phyloP scores from a whole-genome alignment of 225 moss, liverwort and hornwort genomes.

The Antitrichia curtipendula region DNA sequence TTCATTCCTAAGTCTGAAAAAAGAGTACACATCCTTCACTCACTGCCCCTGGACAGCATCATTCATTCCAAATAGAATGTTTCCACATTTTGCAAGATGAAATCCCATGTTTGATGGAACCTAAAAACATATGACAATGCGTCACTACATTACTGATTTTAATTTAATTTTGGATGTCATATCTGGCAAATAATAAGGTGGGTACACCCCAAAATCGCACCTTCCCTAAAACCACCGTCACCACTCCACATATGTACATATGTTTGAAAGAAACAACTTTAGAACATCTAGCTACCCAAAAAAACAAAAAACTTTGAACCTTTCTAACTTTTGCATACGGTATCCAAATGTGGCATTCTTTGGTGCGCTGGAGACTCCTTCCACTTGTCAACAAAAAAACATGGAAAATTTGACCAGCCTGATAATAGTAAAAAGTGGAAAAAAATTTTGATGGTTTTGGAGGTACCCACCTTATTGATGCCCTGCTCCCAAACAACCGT shows the following conservation, averaged over 20 bases:
- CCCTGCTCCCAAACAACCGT: neutral
- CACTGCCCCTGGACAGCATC: rapidly evolving
- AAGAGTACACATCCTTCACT: neutral
- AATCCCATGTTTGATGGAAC: neutral
- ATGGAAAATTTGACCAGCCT: too few species aligned
- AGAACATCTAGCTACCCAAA: neutral
- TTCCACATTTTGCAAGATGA: neutral
- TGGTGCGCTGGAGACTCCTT: too few species aligned
- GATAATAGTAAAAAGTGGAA: too few species aligned
- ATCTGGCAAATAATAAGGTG: too few species aligned
- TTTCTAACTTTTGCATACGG: neutral
- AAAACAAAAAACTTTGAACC: neutral
- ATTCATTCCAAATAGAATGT: neutral
- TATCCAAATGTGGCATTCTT: neutral
- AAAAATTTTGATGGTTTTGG: too few species aligned
- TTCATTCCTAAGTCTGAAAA: neutral
- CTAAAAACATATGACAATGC: rapidly evolving
- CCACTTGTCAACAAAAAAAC: neutral
- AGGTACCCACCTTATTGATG: neutral
- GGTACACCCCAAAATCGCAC: neutral
- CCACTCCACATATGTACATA: rapidly evolving
- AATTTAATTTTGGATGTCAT: too few species aligned
- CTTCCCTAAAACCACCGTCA: too few species aligned
- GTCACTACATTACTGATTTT: rapidly evolving
- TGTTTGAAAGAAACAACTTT: neutral